Base-by-base conservation (phyloP, 208 protist genomes). In the Crithidia fasciculata region DNA sequence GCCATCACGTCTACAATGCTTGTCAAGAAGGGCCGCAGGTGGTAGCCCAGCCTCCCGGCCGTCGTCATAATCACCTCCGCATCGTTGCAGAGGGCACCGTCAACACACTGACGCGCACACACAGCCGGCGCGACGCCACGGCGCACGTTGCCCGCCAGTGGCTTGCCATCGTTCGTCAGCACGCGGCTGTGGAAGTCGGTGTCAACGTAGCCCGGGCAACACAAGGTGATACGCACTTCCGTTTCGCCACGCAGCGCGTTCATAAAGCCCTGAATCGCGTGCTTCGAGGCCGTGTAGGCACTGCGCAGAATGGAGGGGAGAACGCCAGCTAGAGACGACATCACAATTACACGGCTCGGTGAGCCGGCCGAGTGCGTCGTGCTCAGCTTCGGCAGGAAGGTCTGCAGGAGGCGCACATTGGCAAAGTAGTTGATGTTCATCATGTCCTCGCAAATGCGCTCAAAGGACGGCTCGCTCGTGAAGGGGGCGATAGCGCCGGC, bases 381-480 rank as follows among this genome's bases (percentile, higher is more conserved):
- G 40, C 67, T 72, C n/a, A 94, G 76, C 56, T 71, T 43, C 28
- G 89, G 89, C 9, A 96, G 77, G 36, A 93, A 86, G 3, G 58
- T 19, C 81, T 94, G 89, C 69, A 94, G 63, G 41, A 96, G 62
- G 2, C 89, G 82, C 56, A 96, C 89, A 49, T 96, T 96, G 9
- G 91, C 74, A 53, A 93, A 87, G 82, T 94, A 96, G 79, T 96
- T 96, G 69, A 96, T 89, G 59, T 87, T 69, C 91, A 96, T 94
- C 80, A 96, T 76, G 12, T 87, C 82, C 37, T 81, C 66, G 53
- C 86, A 91, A 15, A 88, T 84, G n/a, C 77, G 39, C 43, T 82
- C 73, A 59, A 91, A 96, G 55, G 60, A 60, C 16, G 76, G 69
- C 28, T 84, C 78, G 36, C 67, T 58, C 3, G 87, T 77, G 72